A percentile compares a stretch with the other conserved stretches of the same genome.
These are phyloP conservation scores for Endocalyx cinctus DNA, from an alignment of 2,329 filamentous ascomycete genomes.

Conservation along the genomic window DNA sequence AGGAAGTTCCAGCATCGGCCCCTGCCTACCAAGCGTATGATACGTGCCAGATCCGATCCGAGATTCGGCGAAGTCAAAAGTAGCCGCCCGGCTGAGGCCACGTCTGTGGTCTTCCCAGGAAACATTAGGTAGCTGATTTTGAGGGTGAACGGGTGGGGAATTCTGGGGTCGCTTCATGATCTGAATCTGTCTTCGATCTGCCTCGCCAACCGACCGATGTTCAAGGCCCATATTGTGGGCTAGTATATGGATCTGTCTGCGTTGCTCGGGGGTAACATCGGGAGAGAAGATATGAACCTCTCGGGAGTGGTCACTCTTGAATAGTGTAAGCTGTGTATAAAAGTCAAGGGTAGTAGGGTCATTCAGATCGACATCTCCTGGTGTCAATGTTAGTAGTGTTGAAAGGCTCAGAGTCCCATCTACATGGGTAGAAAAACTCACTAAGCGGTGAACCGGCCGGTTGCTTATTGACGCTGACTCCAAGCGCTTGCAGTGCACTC, in stretches of 20 bases:
- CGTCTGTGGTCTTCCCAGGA: slow-evolving; percentile 74
- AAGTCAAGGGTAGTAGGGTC: slow-evolving; percentile 82
- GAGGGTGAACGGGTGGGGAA: slow-evolving; percentile 49
- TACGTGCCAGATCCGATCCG: slow-evolving; percentile 63
- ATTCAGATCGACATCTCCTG: slow-evolving; percentile 78
- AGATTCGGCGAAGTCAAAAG: slow-evolving; percentile 87
- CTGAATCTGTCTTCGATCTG: slow-evolving; percentile 84
- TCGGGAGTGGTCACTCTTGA: slow-evolving; percentile 72
- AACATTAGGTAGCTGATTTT: slow-evolving; percentile 54
- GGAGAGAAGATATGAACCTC: slow-evolving; percentile 83
- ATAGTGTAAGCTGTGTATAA: slow-evolving; percentile 85
- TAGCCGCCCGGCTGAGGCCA: slow-evolving; percentile 87
- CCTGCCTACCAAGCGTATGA: slow-evolving; percentile 72
- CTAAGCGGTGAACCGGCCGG: slow-evolving; percentile 43
- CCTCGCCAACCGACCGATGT: slow-evolving; percentile 84
- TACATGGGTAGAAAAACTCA: slow-evolving; percentile 25
- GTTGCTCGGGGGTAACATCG: slow-evolving; percentile 74
- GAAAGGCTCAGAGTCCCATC: too few relatives aligned
- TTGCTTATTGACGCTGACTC: slow-evolving; percentile 61
- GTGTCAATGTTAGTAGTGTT: slow-evolving; percentile 8
- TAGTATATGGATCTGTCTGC: slow-evolving; percentile 86
- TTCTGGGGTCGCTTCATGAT: slow-evolving; percentile 68
- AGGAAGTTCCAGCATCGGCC: slow-evolving; percentile 82
- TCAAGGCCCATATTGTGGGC: slow-evolving; percentile 92
- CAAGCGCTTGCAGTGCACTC: slow-evolving; percentile 77